phyloP scores from a whole-genome alignment of 202 grass and related monocot species.

The Dendrocalamus latiflorus region DNA sequence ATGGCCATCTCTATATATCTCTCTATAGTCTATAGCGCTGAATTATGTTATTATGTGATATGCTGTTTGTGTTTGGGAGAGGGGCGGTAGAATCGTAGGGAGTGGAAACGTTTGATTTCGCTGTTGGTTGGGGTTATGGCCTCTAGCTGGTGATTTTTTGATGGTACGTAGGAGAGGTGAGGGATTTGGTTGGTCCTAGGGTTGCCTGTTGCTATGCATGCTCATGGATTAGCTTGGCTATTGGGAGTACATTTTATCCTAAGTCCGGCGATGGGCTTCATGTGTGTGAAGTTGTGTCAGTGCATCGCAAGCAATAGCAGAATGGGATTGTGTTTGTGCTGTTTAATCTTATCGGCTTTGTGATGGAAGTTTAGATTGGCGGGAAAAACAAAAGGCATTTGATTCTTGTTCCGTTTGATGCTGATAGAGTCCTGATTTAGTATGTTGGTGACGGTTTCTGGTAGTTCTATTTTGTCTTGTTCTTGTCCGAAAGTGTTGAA shows the following conservation, averaged over 20 bases:
- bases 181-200: conserved; percentile 10
- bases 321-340: not conserved
- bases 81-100: not conserved
- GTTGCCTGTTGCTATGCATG: not conserved
- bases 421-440: not conserved
- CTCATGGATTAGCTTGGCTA: not conserved
- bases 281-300: not conserved
- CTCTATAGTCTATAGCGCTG: not conserved
- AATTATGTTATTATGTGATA: not conserved
- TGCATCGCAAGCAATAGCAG: not conserved
- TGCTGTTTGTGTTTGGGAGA: not conserved
- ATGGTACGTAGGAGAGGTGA: not conserved
- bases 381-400: not conserved
- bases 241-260: not conserved
- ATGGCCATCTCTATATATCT: not conserved
- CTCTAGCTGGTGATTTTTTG: not conserved
- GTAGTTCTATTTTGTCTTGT: not conserved
- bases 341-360: not conserved
- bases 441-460: not conserved
- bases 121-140: not conserved
- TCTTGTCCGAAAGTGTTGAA: not conserved
- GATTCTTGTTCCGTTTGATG: not conserved
- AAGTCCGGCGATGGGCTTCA: not conserved
- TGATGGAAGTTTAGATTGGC: not conserved
- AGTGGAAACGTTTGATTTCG: not conserved